Percentiles rank a stretch among this genome's conserved stretches.
phyloP scores from a whole-genome alignment of 352 stramenopile species.

The Globisporangium emineosum region DNA sequence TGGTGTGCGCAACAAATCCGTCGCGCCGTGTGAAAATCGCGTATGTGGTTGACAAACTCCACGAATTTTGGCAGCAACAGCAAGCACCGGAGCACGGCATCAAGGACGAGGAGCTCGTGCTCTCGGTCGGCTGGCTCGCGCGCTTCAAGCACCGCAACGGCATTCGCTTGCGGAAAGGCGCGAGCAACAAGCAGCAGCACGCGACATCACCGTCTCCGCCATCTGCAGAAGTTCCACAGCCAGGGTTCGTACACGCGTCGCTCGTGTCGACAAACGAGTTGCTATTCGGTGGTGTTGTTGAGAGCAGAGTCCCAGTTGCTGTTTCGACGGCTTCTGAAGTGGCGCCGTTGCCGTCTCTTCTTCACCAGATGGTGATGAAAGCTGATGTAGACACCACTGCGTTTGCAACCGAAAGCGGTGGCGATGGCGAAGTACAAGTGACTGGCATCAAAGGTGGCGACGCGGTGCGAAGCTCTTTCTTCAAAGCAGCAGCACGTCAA shows the following conservation, averaged over 20 bases:
- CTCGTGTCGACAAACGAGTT: constrained; percentile 4
- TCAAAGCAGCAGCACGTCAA: background rate
- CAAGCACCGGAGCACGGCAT: constrained; percentile 32
- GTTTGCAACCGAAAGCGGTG: background rate
- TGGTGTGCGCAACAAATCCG: background rate
- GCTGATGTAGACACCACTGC: background rate
- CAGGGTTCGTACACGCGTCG: background rate
- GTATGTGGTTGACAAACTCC: background rate
- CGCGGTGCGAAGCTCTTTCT: background rate
- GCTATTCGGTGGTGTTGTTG: constrained; percentile 3
- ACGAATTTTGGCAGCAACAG: background rate
- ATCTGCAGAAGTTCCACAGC: background rate
- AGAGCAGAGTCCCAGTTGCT: background rate
- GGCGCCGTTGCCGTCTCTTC: background rate
- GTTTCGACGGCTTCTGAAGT: background rate
- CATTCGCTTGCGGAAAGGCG: constrained; percentile 57
- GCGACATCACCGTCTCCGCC: background rate
- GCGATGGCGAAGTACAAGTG: background rate
- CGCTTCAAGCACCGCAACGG: constrained; percentile 72
- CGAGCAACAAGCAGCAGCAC: constrained; percentile 17
- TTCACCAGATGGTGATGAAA: background rate
- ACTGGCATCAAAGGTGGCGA: background rate
- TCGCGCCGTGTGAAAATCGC: background rate
- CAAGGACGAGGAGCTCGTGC: constrained; percentile 59
- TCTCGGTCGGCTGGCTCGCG: constrained; percentile 71